Base-by-base conservation (phyloP, 2,329 filamentous ascomycete genomes). In the Passalora sequoiae region DNA sequence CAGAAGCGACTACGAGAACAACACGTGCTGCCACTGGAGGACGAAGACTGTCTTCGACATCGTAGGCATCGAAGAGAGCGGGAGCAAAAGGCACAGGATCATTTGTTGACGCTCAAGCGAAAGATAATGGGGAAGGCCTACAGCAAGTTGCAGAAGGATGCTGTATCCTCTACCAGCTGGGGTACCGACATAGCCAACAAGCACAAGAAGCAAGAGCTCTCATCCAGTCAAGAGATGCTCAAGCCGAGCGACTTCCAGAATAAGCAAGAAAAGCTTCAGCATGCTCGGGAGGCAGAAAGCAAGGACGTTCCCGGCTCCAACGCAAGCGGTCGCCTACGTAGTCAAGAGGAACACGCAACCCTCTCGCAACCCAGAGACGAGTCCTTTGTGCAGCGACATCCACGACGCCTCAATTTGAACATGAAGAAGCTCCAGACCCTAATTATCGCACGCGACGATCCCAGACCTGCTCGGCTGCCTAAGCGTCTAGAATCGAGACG, bases 381-480 rank as follows among this genome's bases (percentile, higher is more conserved):
- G 13, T n/a, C 9, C 19, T 36, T 36, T 20, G n/a, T 36, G 17
- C 32, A 21, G 8, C 32, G 24, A 22, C 31, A 24, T 12, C 20
- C 32, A 7, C 17, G 32, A 7, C 3, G 32, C 3, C 17, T 17
- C 4, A 17, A 36, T 20, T 36, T 17, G 9, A n/a, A 36, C 13
- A 20, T 21, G n/a, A 20, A 36, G 7, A 8, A 13, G 6, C n/a
- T 36, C 32, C 32, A 36, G n/a, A 36, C 32, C 8, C 21, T 36
- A 7, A 36, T 13, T n/a, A 36, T 36, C 4, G 20, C 32, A 17
- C 32, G 32, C 19, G 32, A 36, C 19, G 32, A 36, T 20, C 32
- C 32, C 2, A 32, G 20, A 6, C 30, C 20, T 12, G 30, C 13
- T 19, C 30, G 30, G 8, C 13, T 32, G 7, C 6, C 17, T 6